phyloP scores from a whole-genome alignment of 2,329 filamentous ascomycete species.

The Fusarium fracticaudum region DNA sequence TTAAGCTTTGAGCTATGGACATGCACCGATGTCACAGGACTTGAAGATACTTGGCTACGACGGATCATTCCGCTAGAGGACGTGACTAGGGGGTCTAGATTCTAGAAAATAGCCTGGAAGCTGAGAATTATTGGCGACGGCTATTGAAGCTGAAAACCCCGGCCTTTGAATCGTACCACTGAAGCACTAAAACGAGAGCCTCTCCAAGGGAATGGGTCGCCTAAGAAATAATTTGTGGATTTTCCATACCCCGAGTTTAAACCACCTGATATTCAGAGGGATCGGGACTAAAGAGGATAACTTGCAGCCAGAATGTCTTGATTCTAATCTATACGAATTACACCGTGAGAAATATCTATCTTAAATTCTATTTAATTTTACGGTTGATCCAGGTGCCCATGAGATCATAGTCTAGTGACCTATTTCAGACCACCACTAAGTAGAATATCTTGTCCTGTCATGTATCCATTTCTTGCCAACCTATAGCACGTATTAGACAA shows the following conservation, averaged over 20 bases:
- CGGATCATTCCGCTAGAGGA: neutral
- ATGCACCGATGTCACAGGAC: neutral
- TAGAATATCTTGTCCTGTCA: constrained; percentile 20
- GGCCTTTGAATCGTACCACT: neutral
- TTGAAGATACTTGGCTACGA: neutral
- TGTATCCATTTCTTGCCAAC: constrained; percentile 19
- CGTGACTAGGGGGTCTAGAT: neutral
- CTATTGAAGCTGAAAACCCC: neutral
- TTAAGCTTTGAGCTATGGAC: neutral
- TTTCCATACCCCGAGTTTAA: neutral
- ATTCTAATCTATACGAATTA: neutral
- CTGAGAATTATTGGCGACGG: neutral
- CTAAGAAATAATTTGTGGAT: neutral
- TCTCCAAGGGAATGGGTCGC: neutral
- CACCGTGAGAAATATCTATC: neutral
- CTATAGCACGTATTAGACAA: neutral
- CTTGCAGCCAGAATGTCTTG: neutral
- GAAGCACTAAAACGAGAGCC: neutral
- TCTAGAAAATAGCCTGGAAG: neutral
- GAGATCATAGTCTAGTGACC: neutral
- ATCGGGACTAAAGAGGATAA: neutral
- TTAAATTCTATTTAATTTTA: neutral
- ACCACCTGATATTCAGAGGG: neutral
- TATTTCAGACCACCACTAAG: constrained; percentile 19
- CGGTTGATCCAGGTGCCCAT: too few species aligned